Base-by-base conservation (phyloP, 352 stramenopile genomes). In the Pythium insidiosum region DNA sequence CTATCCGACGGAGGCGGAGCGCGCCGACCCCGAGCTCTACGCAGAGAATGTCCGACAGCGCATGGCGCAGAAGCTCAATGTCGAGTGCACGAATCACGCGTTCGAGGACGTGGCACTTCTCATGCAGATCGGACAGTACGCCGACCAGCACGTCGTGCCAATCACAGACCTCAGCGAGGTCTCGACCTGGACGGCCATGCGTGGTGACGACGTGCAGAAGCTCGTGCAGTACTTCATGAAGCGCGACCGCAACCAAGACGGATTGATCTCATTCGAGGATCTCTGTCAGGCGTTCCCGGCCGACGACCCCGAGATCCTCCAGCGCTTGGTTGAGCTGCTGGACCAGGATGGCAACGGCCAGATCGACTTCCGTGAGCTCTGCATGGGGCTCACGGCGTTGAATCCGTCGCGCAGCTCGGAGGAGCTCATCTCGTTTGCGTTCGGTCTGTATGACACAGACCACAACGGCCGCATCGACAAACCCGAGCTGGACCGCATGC, bases 331-430 rank as follows among this genome's bases (percentile, higher is more conserved):
- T 28, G 43, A 68, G 25, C 55, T 88, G 36, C 50, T 88, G 6
- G 74, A 88, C 38, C 30, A 62, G 5, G 62, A 88, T 35, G 65
- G 69, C 42, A 83, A 66, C 35, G 74, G 74, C 15, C 59, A 66
- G 39, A 81, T 88, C 44, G 74, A 88, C 45, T 88, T 87, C 47
- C 68, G 74, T 16, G 74, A 87, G 46, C 59, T 87, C 33, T 87
- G 74, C 31, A 56, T 84, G 43, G 69, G 58, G 2, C 56, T 88
- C n/a, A 59, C 63, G 6, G 62, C 61, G 7, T 48, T 88, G 16
- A 81, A 79, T 42, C 58, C 66, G 16, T 58, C 57, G 5, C 53
- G 38, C 16, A 52, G 58, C 45, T 48, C 57, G 22, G 59, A 66
- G 11, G 61, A 67, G 18, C 41, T 88, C 30, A 59, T 68, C 23